Conservation (phyloP, 331 rosid genomes). For the Acacia concinna region DNA sequence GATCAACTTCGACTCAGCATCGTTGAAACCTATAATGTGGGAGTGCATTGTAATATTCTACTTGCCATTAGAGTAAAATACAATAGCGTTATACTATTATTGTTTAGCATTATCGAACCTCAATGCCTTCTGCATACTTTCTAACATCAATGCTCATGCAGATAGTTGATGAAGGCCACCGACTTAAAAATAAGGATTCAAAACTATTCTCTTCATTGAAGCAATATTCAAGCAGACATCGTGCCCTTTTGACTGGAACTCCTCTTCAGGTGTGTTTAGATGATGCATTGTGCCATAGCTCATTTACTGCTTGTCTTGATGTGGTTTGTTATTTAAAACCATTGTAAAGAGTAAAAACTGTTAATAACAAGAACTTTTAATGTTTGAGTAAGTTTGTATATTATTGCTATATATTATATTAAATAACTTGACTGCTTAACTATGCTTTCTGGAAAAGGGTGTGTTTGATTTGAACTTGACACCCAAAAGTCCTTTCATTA, state of each 20-base stretch:
- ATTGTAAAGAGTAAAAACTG: background rate
- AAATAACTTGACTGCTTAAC: background rate
- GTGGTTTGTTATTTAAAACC: background rate
- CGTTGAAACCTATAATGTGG: conserved; percentile 90
- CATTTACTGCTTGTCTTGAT: conserved; percentile 6
- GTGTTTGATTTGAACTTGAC: background rate
- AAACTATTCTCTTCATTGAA: conserved; percentile 88
- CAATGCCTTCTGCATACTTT: conserved; percentile 33
- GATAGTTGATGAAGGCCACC: conserved; percentile 99
- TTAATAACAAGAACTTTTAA: background rate
- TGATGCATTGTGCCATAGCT: conserved; percentile 17
- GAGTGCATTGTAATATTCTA: conserved; percentile 78
- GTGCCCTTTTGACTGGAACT: conserved; percentile 95
- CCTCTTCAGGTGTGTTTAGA: conserved; percentile 84
- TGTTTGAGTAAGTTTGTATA: background rate
- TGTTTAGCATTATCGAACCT: conserved; percentile 18
- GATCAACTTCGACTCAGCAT: conserved; percentile 79
- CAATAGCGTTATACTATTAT: conserved; percentile 11
- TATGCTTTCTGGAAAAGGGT: background rate
- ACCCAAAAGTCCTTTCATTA: background rate
- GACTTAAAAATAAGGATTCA: conserved; percentile 96
- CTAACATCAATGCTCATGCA: conserved; percentile 39
- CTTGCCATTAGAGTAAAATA: background rate
- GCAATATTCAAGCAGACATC: conserved; percentile 80
- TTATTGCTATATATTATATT: background rate